A percentile compares a stretch with the other conserved stretches of the same genome.
phyloP scores from a whole-genome alignment of 1,284 basidiomycete species.

The Schizophyllum amplum region DNA sequence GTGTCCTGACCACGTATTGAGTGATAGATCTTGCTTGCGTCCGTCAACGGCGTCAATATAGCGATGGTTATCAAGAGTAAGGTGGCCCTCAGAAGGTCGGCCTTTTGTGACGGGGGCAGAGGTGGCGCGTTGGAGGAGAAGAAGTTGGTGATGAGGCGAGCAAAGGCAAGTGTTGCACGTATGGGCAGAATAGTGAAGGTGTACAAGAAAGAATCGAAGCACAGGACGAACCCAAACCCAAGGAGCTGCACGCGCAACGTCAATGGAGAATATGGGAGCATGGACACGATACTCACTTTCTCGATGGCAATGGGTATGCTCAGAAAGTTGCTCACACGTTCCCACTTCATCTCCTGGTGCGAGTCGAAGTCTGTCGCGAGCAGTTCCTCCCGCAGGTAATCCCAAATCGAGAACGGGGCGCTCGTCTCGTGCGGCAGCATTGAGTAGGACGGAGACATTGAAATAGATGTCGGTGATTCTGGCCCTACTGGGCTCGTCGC shows the following conservation, averaged over 20 bases:
- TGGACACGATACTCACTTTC: conserved; percentile 49
- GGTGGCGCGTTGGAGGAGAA: conserved; percentile 41
- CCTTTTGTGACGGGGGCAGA: conserved; percentile 83
- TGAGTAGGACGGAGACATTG: not conserved
- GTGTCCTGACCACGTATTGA: conserved; percentile 98
- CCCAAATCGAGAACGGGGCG: conserved; percentile 79
- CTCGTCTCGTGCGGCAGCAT: conserved; percentile 4
- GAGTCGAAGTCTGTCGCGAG: conserved; percentile 89
- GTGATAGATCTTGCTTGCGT: conserved; percentile 98
- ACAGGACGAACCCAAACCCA: conserved; percentile 87
- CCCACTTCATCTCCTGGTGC: conserved; percentile 92
- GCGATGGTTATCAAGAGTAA: conserved; percentile 73
- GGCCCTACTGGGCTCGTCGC: not conserved
- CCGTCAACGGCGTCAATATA: conserved; percentile 78
- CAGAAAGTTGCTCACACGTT: conserved; percentile 96
- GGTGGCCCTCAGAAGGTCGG: conserved; percentile 78
- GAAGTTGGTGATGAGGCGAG: conserved; percentile 47
- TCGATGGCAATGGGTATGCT: conserved; percentile 91
- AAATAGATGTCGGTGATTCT: not conserved
- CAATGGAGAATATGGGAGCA: not conserved
- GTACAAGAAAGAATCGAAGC: conserved; percentile 96
- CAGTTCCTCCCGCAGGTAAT: conserved; percentile 83
- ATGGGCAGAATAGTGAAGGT: conserved; percentile 98
- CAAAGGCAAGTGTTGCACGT: conserved; percentile 66
- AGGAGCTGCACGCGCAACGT: conserved; percentile 61